A percentile compares a stretch with the other conserved stretches of the same genome.
Conservation (phyloP, 2,329 filamentous ascomycete genomes). For the Penicillium oxalicum region DNA sequence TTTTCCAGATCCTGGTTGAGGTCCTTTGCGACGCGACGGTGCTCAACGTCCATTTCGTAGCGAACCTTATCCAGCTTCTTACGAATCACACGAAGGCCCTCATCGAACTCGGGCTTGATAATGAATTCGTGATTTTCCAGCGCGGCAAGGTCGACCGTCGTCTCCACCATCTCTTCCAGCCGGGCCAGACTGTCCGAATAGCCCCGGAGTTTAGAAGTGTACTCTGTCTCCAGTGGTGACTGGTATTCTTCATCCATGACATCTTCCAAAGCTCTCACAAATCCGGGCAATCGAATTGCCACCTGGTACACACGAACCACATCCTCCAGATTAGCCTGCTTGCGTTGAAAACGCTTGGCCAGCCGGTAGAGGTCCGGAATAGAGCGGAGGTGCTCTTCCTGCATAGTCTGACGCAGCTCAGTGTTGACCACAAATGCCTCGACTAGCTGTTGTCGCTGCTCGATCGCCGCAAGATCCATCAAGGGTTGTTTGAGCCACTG, state of each 20-base stretch:
- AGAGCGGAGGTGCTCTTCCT: constrained; percentile 87
- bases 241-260: constrained; percentile 95
- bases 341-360: constrained; percentile 89
- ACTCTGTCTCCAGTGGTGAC: constrained; percentile 76
- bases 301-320: constrained; percentile 95
- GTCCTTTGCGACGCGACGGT: constrained; percentile 68
- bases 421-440: constrained; percentile 93
- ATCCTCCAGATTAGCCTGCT: constrained; percentile 86
- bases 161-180: constrained; percentile 96
- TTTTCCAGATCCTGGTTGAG: constrained; percentile 91
- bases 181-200: constrained; percentile 74
- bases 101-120: constrained; percentile 97
- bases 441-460: constrained; percentile 85
- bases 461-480: constrained; percentile 84
- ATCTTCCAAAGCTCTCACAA: constrained; percentile 80
- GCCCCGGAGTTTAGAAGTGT: constrained; percentile 74
- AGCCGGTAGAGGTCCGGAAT: constrained; percentile 92
- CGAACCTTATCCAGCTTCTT: constrained; percentile 83
- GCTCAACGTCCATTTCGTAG: constrained; percentile 77
- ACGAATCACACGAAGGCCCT: constrained; percentile 76
- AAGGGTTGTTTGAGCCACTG: constrained; percentile 98
- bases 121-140: constrained; percentile 97
- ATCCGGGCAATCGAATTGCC: constrained; percentile 81
- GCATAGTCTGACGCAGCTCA: constrained; percentile 88
- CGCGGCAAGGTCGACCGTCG: constrained; percentile 90